Conservation (phyloP, 768 basidiomycete genomes). For the Cubamyces sp. region DNA sequence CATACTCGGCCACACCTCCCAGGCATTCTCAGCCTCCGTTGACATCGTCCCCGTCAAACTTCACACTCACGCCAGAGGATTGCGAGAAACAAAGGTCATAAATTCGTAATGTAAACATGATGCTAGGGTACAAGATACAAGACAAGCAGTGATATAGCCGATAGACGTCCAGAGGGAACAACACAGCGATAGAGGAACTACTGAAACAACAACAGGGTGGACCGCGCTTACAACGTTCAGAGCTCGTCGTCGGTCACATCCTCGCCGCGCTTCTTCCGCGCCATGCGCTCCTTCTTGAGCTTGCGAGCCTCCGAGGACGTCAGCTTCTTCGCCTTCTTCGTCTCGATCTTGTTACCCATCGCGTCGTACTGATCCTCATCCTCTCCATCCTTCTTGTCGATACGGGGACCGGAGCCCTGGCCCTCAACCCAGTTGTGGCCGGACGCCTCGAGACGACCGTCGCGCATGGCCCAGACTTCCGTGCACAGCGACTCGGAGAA, state of each 20-base stretch:
- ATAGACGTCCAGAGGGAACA: slow-evolving; percentile 29
- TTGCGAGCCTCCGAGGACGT: slow-evolving; percentile 85
- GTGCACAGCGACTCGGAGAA: slow-evolving; percentile 98
- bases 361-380: slow-evolving; percentile 94
- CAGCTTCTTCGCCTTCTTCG: slow-evolving; percentile 85
- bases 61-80: background rate
- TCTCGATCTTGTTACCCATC: slow-evolving; percentile 96
- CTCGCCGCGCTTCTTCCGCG: slow-evolving; percentile 85
- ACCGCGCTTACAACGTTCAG: slow-evolving; percentile 33
- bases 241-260: slow-evolving; percentile 67
- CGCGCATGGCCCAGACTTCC: slow-evolving; percentile 99
- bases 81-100: slow-evolving; percentile 21
- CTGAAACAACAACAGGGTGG: slow-evolving; percentile 23
- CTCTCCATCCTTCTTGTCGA: slow-evolving; percentile 91
- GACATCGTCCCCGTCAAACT: no score
- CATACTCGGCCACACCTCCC: slow-evolving; percentile 6
- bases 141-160: slow-evolving; percentile 27
- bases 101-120: slow-evolving; percentile 27
- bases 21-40: background rate
- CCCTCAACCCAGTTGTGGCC: slow-evolving; percentile 99
- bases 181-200: slow-evolving; percentile 31
- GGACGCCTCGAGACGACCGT: slow-evolving; percentile 94
- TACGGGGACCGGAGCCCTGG: slow-evolving; percentile 91
- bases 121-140: slow-evolving; percentile 33
- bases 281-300: slow-evolving; percentile 95